A percentile compares a stretch with the other conserved stretches of the same genome.
Conservation (phyloP, 2,329 filamentous ascomycete genomes). For the Arthrobotrys megalospora region DNA sequence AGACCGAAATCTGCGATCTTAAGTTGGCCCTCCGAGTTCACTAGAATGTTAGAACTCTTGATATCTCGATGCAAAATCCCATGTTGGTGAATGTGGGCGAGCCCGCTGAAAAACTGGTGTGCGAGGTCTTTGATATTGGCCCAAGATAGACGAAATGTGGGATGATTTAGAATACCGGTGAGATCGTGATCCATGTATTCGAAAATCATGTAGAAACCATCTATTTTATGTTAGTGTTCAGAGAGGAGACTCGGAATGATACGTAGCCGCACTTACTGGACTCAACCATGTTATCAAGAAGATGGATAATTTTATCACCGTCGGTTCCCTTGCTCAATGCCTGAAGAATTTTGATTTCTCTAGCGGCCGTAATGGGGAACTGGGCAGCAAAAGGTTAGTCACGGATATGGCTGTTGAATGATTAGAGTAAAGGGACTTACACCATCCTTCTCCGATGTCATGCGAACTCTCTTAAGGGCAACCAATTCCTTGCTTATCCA, state of each 20-base stretch:
- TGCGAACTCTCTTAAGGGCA: constrained; percentile 89
- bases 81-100: constrained; percentile 91
- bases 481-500: constrained; percentile 89
- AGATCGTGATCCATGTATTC: constrained; percentile 97
- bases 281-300: constrained; percentile 97
- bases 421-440: constrained; percentile 49
- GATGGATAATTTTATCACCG: constrained; percentile 79
- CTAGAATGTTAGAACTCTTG: constrained; percentile 96
- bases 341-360: constrained; percentile 92
- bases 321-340: constrained; percentile 78
- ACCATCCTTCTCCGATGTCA: constrained; percentile 92
- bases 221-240: constrained; percentile 52
- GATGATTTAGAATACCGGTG: constrained; percentile 94
- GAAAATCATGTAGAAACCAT: constrained; percentile 99
- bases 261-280: constrained; percentile 71
- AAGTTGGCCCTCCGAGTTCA: constrained; percentile 88
- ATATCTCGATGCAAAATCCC: constrained; percentile 98
- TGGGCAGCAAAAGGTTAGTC: constrained; percentile 62
- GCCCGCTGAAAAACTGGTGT: constrained; percentile 90
- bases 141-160: constrained; percentile 85
- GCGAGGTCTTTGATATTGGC: constrained; percentile 94
- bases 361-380: constrained; percentile 90
- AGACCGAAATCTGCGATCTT: constrained; percentile 97
- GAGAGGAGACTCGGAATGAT: background rate
- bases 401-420: constrained; percentile 62